These are phyloP conservation scores for Tinospora cordifolia DNA, from an alignment of 164 flowering plant species.

Conservation along the genomic window DNA sequence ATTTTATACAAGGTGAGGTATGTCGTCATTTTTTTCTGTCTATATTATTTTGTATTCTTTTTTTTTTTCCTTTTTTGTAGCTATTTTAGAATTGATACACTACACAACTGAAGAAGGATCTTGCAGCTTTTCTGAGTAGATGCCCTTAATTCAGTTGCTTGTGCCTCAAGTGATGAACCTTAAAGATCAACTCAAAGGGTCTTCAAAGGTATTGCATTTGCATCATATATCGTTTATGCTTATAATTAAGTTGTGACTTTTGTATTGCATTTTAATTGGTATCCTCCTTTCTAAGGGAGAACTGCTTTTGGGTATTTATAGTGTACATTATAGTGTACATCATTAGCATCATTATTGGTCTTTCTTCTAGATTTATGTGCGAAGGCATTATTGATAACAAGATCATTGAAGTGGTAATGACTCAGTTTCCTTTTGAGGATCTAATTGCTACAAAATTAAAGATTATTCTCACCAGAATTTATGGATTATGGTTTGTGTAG, in stretches of 20 bases:
- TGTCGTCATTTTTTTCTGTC: background rate
- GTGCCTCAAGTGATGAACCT: slow-evolving; percentile 89
- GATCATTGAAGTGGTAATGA: too few relatives aligned
- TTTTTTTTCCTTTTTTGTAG: slow-evolving; percentile 36
- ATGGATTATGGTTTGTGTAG: background rate
- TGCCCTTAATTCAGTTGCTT: slow-evolving; percentile 90
- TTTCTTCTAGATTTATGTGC: too few relatives aligned
- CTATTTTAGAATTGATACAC: slow-evolving; percentile 87
- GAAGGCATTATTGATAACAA: too few relatives aligned
- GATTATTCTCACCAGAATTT: background rate
- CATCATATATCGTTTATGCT: background rate
- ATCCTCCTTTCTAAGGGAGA: background rate
- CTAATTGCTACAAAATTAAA: background rate
- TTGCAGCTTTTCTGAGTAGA: slow-evolving; percentile 58
- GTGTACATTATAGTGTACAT: too few relatives aligned
- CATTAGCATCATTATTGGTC: too few relatives aligned
- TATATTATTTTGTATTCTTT: background rate
- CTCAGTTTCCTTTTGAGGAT: too few relatives aligned
- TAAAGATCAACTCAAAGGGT: slow-evolving; percentile 66
- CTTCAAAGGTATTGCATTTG: slow-evolving; percentile 58
- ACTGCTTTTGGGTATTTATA: background rate
- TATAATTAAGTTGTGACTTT: background rate
- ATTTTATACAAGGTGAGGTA: background rate
- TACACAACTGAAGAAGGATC: slow-evolving; percentile 55
- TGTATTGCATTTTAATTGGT: background rate